Evolutionary conservation across 75 land plant genomes (phyloP), one percentile per base, ranked within the genome.

Genomic region (Larix kaempferi): DNA sequence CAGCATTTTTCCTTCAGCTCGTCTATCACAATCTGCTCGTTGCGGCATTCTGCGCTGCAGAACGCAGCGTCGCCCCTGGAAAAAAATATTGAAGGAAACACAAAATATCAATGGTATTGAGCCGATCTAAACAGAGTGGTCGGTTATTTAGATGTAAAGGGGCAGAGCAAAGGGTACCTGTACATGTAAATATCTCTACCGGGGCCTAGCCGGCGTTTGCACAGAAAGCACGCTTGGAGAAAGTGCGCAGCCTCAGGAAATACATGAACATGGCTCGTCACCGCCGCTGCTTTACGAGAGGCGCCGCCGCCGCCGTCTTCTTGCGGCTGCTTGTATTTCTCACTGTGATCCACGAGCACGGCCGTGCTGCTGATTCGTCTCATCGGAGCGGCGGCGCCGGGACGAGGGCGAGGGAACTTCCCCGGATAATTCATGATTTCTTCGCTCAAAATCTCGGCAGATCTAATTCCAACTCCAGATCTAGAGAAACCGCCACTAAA

Each of bases 181-280:
- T 73, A 73, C 56, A 73, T 73, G 26, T 73, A 73, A 73, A 73
- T 73, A 12, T 73, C 57, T 1, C 14, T 73, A 29, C 29, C 29
- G 7, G 74, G 74, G 54, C 16, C 5, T 17, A 73, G 56, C 15
- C 55, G 56, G 12, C 27, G 56, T 23, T 37, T 67, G 71, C 71
- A 67, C 41, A 27, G 39, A 17, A 29, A 29, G 44, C 71, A 67
- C 15, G 44, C 14, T 17, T 67, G 44, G 37, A 67, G 71, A 67
- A 67, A 67, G 71, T 5, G 26, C 0, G 19, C 71, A 27, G 6
- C 33, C 10, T 3, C 33, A 33, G 33, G 17, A 35, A 26, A 29
- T 17, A 5, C 33, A 16, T 16, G 17, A 17, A 58, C 15, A 66
- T 16, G 33, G 33, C 35, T 23, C 10, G 13, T 33, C 16, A 66